These are phyloP conservation scores for Colletotrichum sp. DNA, from an alignment of 2,329 filamentous ascomycete species.

Conservation along the genomic window DNA sequence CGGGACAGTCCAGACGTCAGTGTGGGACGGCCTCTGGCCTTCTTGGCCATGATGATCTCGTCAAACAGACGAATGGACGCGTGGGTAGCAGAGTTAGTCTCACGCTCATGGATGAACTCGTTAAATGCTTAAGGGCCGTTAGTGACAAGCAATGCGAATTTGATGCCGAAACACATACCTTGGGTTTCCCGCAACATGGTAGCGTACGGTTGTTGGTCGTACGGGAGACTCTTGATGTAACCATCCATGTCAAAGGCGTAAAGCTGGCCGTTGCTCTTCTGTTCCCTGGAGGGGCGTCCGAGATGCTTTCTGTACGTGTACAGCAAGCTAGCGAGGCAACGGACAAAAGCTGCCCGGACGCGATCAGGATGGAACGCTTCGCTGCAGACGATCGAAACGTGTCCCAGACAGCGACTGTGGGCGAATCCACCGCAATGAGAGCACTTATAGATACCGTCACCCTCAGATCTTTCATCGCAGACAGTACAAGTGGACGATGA, in stretches of 20 bases:
- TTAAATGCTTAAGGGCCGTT: constrained; percentile 59
- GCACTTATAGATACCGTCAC: constrained; percentile 79
- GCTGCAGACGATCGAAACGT: constrained; percentile 68
- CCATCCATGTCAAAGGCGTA: constrained; percentile 71
- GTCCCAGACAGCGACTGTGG: constrained; percentile 66
- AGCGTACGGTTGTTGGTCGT: constrained; percentile 70
- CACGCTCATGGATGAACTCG: constrained; percentile 84
- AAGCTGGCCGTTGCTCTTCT: constrained; percentile 64
- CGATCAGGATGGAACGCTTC: constrained; percentile 67
- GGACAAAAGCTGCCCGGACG: constrained; percentile 67
- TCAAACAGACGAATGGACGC: constrained; percentile 79
- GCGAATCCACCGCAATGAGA: constrained; percentile 64
- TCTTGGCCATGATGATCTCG: constrained; percentile 83
- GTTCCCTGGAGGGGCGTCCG: constrained; percentile 62
- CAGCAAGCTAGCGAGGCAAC: constrained; percentile 68
- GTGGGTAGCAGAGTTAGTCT: constrained; percentile 66
- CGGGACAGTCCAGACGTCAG: constrained; percentile 70
- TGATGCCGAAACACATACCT: constrained; percentile 45
- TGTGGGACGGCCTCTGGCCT: constrained; percentile 67
- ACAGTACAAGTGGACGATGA: constrained; percentile 69
- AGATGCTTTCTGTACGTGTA: constrained; percentile 72
- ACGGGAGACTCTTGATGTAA: constrained; percentile 68
- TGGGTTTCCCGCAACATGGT: constrained; percentile 71
- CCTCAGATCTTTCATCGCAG: constrained; percentile 76
- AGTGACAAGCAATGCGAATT: constrained; percentile 11